phyloP scores from a whole-genome alignment of 345 rosid species.

The Dimocarpus longan region DNA sequence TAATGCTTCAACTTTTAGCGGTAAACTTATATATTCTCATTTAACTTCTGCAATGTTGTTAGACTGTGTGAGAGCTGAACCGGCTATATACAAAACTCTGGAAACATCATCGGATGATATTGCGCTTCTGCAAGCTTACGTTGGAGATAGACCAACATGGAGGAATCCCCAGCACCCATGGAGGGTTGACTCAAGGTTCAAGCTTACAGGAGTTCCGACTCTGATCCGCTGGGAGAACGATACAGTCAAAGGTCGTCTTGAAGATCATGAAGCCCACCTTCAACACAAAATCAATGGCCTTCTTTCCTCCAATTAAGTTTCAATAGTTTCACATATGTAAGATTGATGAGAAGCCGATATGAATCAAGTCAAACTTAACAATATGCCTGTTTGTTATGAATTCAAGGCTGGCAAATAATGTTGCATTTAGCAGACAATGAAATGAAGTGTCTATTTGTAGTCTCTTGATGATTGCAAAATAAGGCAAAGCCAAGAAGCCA shows the following conservation, averaged over 20 bases:
- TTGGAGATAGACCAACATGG: conserved; percentile 90
- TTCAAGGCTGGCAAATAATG: background rate
- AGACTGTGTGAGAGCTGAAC: conserved; percentile 97
- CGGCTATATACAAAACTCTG: conserved; percentile 72
- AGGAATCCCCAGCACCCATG: conserved; percentile 71
- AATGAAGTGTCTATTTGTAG: conserved; percentile 4
- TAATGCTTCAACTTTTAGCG: background rate
- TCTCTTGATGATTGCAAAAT: background rate
- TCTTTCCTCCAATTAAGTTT: conserved; percentile 35
- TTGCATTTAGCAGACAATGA: background rate
- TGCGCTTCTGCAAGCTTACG: conserved; percentile 67
- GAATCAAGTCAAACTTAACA: background rate
- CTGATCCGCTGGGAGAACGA: conserved; percentile 68
- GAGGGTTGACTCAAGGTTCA: conserved; percentile 73
- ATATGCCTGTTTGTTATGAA: background rate
- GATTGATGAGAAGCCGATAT: background rate
- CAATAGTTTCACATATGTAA: background rate
- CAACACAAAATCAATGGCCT: conserved; percentile 61
- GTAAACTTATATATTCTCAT: background rate
- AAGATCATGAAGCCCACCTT: conserved; percentile 83
- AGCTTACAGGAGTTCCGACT: conserved; percentile 84
- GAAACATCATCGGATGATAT: conserved; percentile 62
- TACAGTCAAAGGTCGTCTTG: conserved; percentile 58
- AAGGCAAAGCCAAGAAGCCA: background rate
- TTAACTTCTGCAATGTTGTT: background rate